phyloP scores from a whole-genome alignment of 805 yeast genomes.

The Wickerhamiella bombiphila region DNA sequence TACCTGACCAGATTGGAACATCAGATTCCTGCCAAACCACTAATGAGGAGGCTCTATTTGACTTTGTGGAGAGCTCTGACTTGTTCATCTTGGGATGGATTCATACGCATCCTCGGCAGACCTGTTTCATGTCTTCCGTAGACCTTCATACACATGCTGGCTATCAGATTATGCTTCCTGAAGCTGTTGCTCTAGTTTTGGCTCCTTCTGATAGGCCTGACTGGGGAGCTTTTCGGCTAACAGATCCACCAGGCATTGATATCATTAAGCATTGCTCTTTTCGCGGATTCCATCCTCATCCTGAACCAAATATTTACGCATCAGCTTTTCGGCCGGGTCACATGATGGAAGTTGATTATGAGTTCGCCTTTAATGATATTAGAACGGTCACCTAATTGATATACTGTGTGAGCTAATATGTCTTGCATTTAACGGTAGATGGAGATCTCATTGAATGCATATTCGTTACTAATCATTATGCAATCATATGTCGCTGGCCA shows the following conservation, averaged over 20 bases:
- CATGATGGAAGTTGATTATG: conserved; percentile 9
- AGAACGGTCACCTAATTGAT: too few relatives aligned
- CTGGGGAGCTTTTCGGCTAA: conserved; percentile 44
- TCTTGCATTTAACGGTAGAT: too few relatives aligned
- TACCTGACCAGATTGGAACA: conserved; percentile 51
- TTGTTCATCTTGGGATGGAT: conserved; percentile 60
- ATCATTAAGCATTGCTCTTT: conserved; percentile 37
- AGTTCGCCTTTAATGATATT: conserved; percentile 31
- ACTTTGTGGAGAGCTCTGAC: conserved; percentile 38
- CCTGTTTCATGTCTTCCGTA: conserved; percentile 53
- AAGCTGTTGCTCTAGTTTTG: conserved; percentile 53
- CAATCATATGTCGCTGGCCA: too few relatives aligned
- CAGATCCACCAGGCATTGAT: conserved; percentile 52
- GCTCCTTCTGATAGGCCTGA: conserved; percentile 37
- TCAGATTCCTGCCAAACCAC: conserved; percentile 47
- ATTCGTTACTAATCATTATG: too few relatives aligned
- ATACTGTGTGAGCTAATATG: too few relatives aligned
- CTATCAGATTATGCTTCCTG: conserved; percentile 56
- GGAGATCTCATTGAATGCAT: background rate
- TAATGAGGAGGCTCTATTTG: conserved; percentile 44
- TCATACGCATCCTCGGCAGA: conserved; percentile 60
- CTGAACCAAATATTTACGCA: conserved; percentile 34
- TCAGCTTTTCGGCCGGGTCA: conserved; percentile 14
- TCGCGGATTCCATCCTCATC: conserved; percentile 49
- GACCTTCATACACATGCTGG: conserved; percentile 56